These are phyloP conservation scores for Tilletia indica DNA, from an alignment of 1,284 basidiomycete species.

Conservation along the genomic window DNA sequence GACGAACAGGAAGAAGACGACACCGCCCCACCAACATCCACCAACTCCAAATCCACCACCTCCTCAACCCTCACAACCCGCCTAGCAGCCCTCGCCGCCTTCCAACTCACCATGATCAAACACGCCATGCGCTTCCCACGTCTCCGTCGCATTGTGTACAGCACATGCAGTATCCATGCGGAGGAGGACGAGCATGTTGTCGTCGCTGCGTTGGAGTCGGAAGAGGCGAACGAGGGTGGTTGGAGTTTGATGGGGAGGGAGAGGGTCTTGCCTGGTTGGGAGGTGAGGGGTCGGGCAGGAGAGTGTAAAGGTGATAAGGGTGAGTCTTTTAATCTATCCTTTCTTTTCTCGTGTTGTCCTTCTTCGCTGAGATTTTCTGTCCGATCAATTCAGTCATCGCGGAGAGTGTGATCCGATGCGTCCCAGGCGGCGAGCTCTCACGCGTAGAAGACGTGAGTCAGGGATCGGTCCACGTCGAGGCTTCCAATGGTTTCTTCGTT, in stretches of 20 bases:
- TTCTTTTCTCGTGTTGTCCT: too few species aligned
- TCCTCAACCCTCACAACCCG: slow-evolving; percentile 2
- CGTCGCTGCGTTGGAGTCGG: slow-evolving; percentile 54
- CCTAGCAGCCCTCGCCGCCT: slow-evolving; percentile 31
- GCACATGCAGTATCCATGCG: slow-evolving; percentile 88
- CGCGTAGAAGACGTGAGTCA: slow-evolving; percentile 14
- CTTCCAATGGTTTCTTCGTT: slow-evolving; percentile 49
- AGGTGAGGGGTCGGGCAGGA: slow-evolving; percentile 30
- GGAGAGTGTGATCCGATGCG: slow-evolving; percentile 36
- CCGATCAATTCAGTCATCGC: slow-evolving; percentile 16
- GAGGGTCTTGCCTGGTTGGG: slow-evolving; percentile 43
- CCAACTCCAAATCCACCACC: background rate
- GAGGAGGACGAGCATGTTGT: slow-evolving; percentile 87
- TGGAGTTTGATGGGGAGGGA: slow-evolving; percentile 40
- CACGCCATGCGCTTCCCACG: slow-evolving; percentile 86
- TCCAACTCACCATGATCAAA: slow-evolving; percentile 83
- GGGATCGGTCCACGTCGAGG: slow-evolving; percentile 29
- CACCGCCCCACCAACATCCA: background rate
- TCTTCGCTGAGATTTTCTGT: too few species aligned
- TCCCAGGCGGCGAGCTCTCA: slow-evolving; percentile 28
- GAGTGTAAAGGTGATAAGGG: slow-evolving; percentile 27
- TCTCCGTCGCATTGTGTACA: slow-evolving; percentile 79
- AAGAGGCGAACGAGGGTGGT: slow-evolving; percentile 29
- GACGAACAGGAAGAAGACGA: slow-evolving; percentile 15
- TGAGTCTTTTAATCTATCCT: background rate